phyloP scores from a whole-genome alignment of 345 rosid genomes.

The Eucalyptus virginea region DNA sequence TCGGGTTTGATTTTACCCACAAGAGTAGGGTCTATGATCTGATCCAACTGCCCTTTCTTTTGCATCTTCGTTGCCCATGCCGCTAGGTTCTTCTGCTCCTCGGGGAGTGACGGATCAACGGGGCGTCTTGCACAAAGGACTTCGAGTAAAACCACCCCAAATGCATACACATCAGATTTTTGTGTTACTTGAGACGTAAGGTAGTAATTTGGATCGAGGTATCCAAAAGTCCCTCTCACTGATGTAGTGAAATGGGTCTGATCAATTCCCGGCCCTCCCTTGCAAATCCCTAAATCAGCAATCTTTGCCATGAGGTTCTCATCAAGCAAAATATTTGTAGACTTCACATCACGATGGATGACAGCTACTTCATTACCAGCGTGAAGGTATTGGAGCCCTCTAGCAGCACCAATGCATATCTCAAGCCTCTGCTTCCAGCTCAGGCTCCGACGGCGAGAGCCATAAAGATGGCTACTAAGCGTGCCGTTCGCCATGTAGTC shows the following conservation, averaged over 20 bases:
- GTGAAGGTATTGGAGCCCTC: too few relatives aligned
- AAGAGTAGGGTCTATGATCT: background rate
- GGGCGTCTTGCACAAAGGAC: background rate
- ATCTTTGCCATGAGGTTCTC: background rate
- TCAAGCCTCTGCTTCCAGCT: too few relatives aligned
- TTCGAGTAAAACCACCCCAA: background rate
- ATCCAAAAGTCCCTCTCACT: background rate
- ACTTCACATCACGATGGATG: too few relatives aligned
- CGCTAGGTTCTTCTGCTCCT: background rate
- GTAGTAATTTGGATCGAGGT: background rate
- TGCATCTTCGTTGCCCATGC: background rate
- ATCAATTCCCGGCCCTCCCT: background rate
- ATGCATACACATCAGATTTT: background rate
- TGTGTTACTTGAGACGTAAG: background rate
- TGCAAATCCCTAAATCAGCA: background rate
- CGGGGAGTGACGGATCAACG: background rate
- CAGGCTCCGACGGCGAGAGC: too few relatives aligned
- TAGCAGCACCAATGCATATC: too few relatives aligned
- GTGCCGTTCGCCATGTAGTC: too few relatives aligned
- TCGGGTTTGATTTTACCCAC: too few relatives aligned
- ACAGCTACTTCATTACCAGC: too few relatives aligned
- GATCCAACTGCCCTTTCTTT: background rate
- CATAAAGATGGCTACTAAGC: too few relatives aligned
- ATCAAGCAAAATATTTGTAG: too few relatives aligned
- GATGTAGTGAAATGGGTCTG: background rate